Evolutionary conservation across 2,329 filamentous ascomycete species (phyloP).

Genomic region (Beauveria rudraprayagi): DNA sequence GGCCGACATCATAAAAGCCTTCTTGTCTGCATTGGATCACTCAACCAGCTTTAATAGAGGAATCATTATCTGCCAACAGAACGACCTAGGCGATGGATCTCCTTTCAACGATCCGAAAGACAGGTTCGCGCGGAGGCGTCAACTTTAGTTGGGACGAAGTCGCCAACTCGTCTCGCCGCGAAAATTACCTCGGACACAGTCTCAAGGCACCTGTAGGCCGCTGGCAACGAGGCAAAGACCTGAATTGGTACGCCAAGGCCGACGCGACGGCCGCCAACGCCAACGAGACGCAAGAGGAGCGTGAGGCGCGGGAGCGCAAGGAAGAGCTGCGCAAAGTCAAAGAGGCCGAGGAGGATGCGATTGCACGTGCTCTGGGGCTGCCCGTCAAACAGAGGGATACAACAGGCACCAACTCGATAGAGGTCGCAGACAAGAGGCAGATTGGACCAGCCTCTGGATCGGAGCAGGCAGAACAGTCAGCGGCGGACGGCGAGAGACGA

Average conservation of each 20-base stretch:
- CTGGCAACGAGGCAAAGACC: constrained; percentile 72
- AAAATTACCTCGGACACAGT: constrained; percentile 84
- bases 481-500: constrained; percentile 11
- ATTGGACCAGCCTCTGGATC: constrained; percentile 21
- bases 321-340: constrained; percentile 79
- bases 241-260: constrained; percentile 58
- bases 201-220: constrained; percentile 86
- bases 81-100: constrained; percentile 66
- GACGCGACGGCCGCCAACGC: constrained; percentile 39
- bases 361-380: constrained; percentile 73
- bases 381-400: constrained; percentile 56
- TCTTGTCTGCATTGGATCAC: neutral
- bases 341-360: constrained; percentile 86
- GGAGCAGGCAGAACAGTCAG: constrained; percentile 15
- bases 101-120: constrained; percentile 82
- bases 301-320: constrained; percentile 52
- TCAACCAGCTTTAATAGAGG: too few relatives aligned
- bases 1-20: neutral
- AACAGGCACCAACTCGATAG: constrained; percentile 61
- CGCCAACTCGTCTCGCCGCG: constrained; percentile 74
- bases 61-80: neutral
- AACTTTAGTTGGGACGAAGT: constrained; percentile 98
- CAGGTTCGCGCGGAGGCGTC: constrained; percentile 82
- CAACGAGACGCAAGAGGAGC: constrained; percentile 51
- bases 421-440: constrained; percentile 39